Conservation (phyloP, 441 rosid genomes). For the Populus hybrid region DNA sequence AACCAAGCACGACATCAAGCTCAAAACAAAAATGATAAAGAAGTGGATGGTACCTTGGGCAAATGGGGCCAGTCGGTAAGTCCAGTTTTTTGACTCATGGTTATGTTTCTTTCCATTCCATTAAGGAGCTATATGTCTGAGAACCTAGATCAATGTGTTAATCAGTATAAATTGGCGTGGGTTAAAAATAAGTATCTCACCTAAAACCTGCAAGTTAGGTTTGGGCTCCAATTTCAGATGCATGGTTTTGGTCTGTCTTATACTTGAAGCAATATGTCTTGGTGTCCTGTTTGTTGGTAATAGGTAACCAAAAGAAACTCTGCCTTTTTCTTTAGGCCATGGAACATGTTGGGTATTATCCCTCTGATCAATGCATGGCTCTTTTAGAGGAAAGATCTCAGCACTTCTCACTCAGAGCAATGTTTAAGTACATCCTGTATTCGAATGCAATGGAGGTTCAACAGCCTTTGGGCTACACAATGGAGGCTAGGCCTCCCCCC, state of each 20-base stretch:
- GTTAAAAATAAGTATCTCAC: neutral
- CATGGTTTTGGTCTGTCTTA: neutral
- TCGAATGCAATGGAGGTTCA: neutral
- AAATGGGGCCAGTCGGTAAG: conserved; percentile 59
- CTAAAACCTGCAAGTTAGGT: neutral
- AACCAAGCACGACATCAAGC: conserved; percentile 61
- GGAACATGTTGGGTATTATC: neutral
- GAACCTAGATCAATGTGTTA: neutral
- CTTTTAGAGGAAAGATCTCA: neutral
- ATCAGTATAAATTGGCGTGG: neutral
- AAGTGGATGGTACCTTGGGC: conserved; percentile 43
- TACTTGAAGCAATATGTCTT: neutral
- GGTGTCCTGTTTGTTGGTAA: neutral
- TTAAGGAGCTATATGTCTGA: neutral
- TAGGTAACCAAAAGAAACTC: neutral
- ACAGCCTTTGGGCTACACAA: neutral
- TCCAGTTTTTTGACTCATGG: neutral
- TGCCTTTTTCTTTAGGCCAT: neutral
- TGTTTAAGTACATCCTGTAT: neutral
- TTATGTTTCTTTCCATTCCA: neutral
- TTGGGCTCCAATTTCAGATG: neutral
- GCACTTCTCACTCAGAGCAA: neutral
- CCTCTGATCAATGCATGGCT: neutral
- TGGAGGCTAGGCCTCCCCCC: neutral
- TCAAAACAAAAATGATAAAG: conserved; percentile 50